Evolutionary conservation across 1,284 basidiomycete species (phyloP).

Genomic region (Naganishia liquefaciens): DNA sequence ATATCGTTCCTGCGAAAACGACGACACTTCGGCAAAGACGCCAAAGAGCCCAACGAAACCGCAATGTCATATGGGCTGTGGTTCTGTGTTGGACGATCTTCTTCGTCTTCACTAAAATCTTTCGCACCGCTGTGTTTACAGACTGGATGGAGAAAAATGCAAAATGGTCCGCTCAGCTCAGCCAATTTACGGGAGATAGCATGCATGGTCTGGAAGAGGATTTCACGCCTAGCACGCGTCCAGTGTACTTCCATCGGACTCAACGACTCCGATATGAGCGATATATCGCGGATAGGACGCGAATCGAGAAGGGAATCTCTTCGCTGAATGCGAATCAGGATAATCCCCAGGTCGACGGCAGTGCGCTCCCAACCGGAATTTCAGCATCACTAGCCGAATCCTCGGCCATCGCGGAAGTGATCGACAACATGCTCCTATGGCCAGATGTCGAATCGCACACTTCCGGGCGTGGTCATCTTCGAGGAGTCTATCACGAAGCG

Average conservation of each 20-base stretch:
- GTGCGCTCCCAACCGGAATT: too few relatives aligned
- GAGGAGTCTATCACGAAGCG: slow-evolving; percentile 5
- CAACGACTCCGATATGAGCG: slow-evolving; percentile 2
- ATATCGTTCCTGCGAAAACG: neutral
- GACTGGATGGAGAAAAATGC: slow-evolving; percentile 7
- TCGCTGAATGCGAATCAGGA: slow-evolving; percentile 3
- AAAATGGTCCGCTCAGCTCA: slow-evolving; percentile 4
- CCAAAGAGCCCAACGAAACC: neutral
- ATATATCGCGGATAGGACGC: neutral
- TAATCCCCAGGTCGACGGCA: too few relatives aligned
- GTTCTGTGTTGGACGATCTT: neutral
- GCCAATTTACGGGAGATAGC: neutral
- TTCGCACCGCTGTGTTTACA: neutral
- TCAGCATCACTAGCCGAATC: too few relatives aligned
- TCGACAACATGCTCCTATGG: slow-evolving; percentile 7
- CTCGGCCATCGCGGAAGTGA: slow-evolving; percentile 7
- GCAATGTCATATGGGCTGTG: neutral
- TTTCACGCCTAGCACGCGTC: neutral
- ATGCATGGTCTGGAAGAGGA: slow-evolving; percentile 20
- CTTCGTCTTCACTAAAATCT: neutral
- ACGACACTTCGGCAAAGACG: slow-evolving; percentile 5
- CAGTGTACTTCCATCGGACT: slow-evolving; percentile 10
- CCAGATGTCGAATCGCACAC: neutral
- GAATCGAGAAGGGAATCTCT: neutral
- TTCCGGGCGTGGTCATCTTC: neutral